Evolutionary conservation across 306 rosid genomes (phyloP), one percentile per base, ranked within the genome.

Genomic region (Cercis canadensis): DNA sequence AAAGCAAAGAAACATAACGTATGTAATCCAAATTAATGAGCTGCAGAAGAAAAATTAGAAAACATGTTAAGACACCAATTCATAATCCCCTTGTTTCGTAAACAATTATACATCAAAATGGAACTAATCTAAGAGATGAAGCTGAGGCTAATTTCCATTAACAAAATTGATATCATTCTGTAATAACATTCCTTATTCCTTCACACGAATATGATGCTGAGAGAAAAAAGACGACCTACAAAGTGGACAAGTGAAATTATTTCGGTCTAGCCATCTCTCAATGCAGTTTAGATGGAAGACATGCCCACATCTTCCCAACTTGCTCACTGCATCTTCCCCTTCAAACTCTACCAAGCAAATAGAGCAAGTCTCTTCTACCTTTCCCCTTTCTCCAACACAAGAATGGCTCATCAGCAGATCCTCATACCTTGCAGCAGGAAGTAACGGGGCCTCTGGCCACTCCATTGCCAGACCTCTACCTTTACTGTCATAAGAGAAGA

Each of bases 161-260:
- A 33, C 71, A 43, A 62, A 66, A 44, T 13, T 16, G 29, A 62
- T 24, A 24, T 24, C 29, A 43, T 36, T 59, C 66, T 17, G 67
- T 43, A 66, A 50, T 4, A 50, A 3, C n/a, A 40, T 51, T n/a
- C 32, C 43, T 37, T 45, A 54, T 36, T 65, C 31, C 0, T 67
- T 11, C 8, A 32, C 3, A 40, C 3, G 69, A n/a, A 43, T 0
- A 36, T 61, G 65, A 32, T 63, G 58, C 11, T 69, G 52, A 51
- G 82, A 66, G 57, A 89, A 80, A 45, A 86, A 36, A 37, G 72
- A 70, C 0, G 92, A 87, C 61, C 98, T 81, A 81, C 98, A 90
- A 21, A 92, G 89, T 46, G 98, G 98, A 50, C 98, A 90, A 56
- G 96, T 88, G 77, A 90, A 92, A 57, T 86, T 78, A 44, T 54